Percentiles rank a stretch among this genome's conserved stretches.
phyloP scores from a whole-genome alignment of 352 stramenopile genomes.

The Phytopythium cucurbitacearum region DNA sequence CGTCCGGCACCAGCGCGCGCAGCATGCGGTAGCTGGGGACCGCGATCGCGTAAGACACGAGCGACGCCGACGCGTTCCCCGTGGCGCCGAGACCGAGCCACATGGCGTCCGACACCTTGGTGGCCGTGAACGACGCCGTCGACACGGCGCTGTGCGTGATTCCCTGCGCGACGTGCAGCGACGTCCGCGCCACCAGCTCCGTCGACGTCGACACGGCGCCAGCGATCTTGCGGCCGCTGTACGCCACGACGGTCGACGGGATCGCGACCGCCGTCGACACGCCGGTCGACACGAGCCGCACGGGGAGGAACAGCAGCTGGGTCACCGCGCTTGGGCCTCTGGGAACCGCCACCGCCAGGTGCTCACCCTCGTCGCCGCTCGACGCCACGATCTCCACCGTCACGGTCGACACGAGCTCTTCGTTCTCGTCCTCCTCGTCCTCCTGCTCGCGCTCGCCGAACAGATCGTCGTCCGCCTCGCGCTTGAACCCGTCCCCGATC shows the following conservation, averaged over 20 bases:
- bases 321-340: constrained; percentile 32
- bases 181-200: constrained; percentile 41
- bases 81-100: constrained; percentile 62
- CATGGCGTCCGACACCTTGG: constrained; percentile 48
- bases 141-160: constrained; percentile 48
- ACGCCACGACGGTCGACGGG: constrained; percentile 38
- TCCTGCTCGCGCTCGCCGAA: constrained; percentile 8
- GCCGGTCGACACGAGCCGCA: constrained; percentile 50
- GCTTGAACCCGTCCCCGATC: constrained; percentile 9
- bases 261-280: constrained; percentile 55
- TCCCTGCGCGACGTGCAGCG: constrained; percentile 41
- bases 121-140: constrained; percentile 50
- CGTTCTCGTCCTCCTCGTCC: constrained; percentile 1
- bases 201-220: constrained; percentile 51
- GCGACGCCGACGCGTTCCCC: constrained; percentile 46
- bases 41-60: constrained; percentile 62
- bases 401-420: neutral
- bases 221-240: constrained; percentile 55
- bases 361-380: constrained; percentile 17
- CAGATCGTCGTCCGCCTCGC: constrained; percentile 14
- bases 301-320: constrained; percentile 55
- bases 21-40: constrained; percentile 67
- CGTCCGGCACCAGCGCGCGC: constrained; percentile 34
- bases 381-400: neutral
- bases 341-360: constrained; percentile 56